These are phyloP conservation scores for Neolentinus lepideus DNA, from an alignment of 1,284 basidiomycete species.

Conservation along the genomic window DNA sequence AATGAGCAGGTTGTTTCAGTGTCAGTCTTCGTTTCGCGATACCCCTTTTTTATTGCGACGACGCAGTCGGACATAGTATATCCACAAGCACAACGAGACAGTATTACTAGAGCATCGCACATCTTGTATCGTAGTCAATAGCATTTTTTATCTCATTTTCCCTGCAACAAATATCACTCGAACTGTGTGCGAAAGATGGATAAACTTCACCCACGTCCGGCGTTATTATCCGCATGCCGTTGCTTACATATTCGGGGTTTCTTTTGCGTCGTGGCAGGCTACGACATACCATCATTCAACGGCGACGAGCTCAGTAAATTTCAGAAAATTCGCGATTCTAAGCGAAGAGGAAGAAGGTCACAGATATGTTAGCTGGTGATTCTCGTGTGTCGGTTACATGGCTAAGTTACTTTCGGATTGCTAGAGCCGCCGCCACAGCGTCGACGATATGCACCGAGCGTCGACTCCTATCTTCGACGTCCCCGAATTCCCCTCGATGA, in stretches of 20 bases:
- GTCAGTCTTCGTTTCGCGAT: slow-evolving; percentile 50
- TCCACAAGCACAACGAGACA: slow-evolving; percentile 55
- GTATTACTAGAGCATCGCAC: slow-evolving; percentile 55
- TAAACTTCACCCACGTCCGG: background rate
- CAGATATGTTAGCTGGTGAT: background rate
- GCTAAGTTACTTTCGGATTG: background rate
- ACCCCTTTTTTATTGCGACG: slow-evolving; percentile 46
- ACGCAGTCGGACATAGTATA: slow-evolving; percentile 45
- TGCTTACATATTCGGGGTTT: background rate
- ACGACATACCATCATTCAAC: background rate
- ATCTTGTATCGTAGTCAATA: slow-evolving; percentile 43
- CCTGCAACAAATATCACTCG: background rate
- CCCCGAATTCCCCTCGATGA: slow-evolving; percentile 50
- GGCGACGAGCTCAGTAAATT: background rate
- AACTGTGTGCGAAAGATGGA: background rate
- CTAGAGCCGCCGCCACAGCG: background rate
- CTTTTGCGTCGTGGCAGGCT: slow-evolving; percentile 1
- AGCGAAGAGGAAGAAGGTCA: background rate
- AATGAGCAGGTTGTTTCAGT: slow-evolving; percentile 37
- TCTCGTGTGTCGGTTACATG: background rate
- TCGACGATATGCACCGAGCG: slow-evolving; percentile 31
- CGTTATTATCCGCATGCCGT: background rate
- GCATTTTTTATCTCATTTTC: slow-evolving; percentile 15
- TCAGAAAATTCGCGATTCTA: background rate
- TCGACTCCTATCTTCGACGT: slow-evolving; percentile 54